Base-by-base conservation (phyloP, 1,284 basidiomycete species). In the Moniliella sp. region DNA sequence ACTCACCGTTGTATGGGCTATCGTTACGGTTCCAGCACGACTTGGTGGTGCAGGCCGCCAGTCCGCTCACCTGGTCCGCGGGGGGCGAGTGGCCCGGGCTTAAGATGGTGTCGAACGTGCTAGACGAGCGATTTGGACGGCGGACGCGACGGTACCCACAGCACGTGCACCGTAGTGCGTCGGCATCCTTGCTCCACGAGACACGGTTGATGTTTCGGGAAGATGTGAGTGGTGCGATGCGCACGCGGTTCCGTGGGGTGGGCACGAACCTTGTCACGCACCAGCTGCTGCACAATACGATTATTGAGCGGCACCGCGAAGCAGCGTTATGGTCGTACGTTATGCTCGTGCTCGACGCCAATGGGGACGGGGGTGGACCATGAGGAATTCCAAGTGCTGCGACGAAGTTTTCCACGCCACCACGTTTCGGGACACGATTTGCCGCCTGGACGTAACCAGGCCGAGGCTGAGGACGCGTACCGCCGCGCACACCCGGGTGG, bases 291-390 rank as follows among this genome's bases (percentile, higher is more conserved):
- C 38, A 43, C 28, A 45, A 46, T 33, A 42, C 37, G 28, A 37
- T 45, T 3, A 30, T 53, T 10, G 49, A 53, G 28, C 36, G 49
- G 3, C 49, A 49, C 30, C 38, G 49, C 3, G 48, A 53, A 31
- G 50, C 50, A 3, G n/a, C 48, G 21, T 36, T 53, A 9, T 53
- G 50, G 50, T 39, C 32, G 28, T 50, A 45, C 29, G 37, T 53
- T 32, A 32, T 53, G 26, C 34, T 46, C 2, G 36, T 19, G 18
- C 12, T 43, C 14, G 50, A 53, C 26, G 28, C 11, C 25, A 31
- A 33, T 18, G 30, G 15, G 8, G 30, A 32, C 21, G 29, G 36
- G 8, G 21, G n/a, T 23, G 7, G 21, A 23, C 21, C 8, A 7
- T 7, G 21, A 23, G 8, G 21, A 23, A n/a, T n/a, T 23, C 8